Evolutionary conservation across 345 rosid genomes (phyloP).

Genomic region (Aquilaria yunnanensis): DNA sequence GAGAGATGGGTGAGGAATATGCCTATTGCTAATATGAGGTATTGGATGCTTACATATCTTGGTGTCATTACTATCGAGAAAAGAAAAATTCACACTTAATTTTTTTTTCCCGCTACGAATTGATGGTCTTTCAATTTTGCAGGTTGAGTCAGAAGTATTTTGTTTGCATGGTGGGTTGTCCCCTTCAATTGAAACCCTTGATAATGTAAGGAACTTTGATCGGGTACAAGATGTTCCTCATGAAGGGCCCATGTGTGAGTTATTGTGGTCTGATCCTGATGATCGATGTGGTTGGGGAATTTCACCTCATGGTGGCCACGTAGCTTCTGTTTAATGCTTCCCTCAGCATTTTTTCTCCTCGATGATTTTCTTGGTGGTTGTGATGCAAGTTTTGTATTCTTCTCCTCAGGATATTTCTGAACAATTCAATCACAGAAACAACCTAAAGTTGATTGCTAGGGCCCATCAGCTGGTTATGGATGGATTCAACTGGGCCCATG

Average conservation of each 20-base stretch:
- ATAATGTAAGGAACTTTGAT: constrained; percentile 87
- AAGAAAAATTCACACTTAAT: too few species aligned
- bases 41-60: too few species aligned
- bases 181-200: constrained; percentile 97
- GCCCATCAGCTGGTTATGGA: constrained; percentile 99
- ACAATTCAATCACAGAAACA: constrained; percentile 91
- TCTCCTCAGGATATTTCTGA: constrained; percentile 80
- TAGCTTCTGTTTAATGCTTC: constrained; percentile 16
- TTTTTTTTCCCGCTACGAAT: too few species aligned
- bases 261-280: constrained; percentile 98
- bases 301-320: constrained; percentile 99
- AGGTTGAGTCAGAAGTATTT: constrained; percentile 99
- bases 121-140: constrained; percentile 1
- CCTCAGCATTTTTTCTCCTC: not conserved
- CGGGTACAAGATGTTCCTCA: constrained; percentile 98
- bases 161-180: constrained; percentile 98
- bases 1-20: too few species aligned
- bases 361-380: constrained; percentile 3
- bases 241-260: constrained; percentile 99
- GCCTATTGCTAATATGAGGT: too few species aligned
- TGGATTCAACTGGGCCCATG: constrained; percentile 98
- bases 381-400: constrained; percentile 11
- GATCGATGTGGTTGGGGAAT: constrained; percentile 99
- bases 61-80: too few species aligned
- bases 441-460: constrained; percentile 85